phyloP scores from a whole-genome alignment of 169 alveolate species.

The Plasmodium reichenowi region DNA sequence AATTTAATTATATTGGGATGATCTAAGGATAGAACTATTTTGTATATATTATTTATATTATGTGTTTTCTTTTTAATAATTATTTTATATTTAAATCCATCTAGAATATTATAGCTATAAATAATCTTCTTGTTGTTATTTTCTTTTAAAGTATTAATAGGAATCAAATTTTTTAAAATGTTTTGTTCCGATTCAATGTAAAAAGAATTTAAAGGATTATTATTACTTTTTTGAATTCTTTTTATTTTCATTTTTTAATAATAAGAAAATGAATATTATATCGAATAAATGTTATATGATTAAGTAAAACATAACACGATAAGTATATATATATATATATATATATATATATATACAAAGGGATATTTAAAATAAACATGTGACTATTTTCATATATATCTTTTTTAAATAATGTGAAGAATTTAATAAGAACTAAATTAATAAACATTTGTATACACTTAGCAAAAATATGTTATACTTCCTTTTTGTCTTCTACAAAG shows the following conservation, averaged over 20 bases:
- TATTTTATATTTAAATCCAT: slow-evolving; percentile 69
- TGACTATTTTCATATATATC: no score
- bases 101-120: slow-evolving; percentile 47
- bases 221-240: slow-evolving; percentile 17
- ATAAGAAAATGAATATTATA: background rate
- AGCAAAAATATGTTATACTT: no score
- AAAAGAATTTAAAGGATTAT: slow-evolving; percentile 35
- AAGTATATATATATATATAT: background rate
- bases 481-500: no score
- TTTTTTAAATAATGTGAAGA: no score
- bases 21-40: slow-evolving; percentile 34
- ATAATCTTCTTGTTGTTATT: slow-evolving; percentile 31
- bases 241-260: slow-evolving; percentile 40
- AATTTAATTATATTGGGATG: slow-evolving; percentile 55
- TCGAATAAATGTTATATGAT: background rate
- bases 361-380: no score
- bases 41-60: slow-evolving; percentile 22
- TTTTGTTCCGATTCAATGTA: slow-evolving; percentile 46
- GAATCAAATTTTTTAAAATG: slow-evolving; percentile 41
- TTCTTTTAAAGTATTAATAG: slow-evolving; percentile 41
- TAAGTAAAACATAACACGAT: background rate
- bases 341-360: slow-evolving; percentile 14
- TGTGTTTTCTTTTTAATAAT: slow-evolving; percentile 30
- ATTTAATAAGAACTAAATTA: no score
- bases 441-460: no score